A percentile compares a stretch with the other conserved stretches of the same genome.
These are phyloP conservation scores for Bassia scoparia DNA, from an alignment of 148 eudicot species.

Conservation along the genomic window DNA sequence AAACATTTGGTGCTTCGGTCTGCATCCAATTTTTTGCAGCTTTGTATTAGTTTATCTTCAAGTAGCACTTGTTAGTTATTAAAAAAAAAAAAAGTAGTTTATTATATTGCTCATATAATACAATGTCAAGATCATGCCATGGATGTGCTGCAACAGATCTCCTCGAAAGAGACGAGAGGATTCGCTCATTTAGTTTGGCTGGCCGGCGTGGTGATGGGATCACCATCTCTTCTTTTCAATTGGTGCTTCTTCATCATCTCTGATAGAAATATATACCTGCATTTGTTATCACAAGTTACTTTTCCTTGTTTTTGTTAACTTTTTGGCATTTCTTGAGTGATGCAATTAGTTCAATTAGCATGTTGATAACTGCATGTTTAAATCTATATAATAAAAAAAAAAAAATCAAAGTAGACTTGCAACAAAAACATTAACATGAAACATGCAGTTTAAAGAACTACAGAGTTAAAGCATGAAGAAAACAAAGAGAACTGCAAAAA, in stretches of 20 bases:
- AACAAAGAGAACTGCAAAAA: constrained; percentile 16
- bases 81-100: background rate
- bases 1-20: constrained; percentile 60
- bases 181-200: constrained; percentile 45
- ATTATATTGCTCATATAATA: constrained; percentile 7
- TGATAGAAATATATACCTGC: constrained; percentile 1
- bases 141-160: constrained; percentile 79
- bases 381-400: no score
- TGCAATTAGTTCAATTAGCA: background rate
- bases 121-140: constrained; percentile 82
- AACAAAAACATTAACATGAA: background rate
- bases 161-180: constrained; percentile 58
- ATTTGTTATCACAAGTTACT: background rate
- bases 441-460: background rate
- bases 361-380: background rate
- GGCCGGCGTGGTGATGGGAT: constrained; percentile 24
- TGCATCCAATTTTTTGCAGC: constrained; percentile 26
- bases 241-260: constrained; percentile 24
- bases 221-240: constrained; percentile 22
- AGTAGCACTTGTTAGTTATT: background rate
- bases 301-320: background rate
- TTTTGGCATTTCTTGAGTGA: background rate
- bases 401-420: no score
- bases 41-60: background rate
- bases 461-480: background rate